phyloP scores from a whole-genome alignment of 768 basidiomycete genomes.

The Lactarius evosmus region DNA sequence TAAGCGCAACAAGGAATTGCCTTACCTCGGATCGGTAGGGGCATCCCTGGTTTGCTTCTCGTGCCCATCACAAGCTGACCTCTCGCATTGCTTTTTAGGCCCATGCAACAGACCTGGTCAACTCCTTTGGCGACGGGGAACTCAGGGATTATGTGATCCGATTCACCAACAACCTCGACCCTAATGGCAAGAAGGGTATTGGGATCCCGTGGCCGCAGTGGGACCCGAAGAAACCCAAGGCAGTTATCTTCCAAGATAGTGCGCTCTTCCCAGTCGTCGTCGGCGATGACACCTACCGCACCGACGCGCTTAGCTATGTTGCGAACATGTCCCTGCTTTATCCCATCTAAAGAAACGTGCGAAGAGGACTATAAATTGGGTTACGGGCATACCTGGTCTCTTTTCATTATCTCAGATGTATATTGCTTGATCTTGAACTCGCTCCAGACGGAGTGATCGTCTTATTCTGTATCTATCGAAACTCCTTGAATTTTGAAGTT shows the following conservation, averaged over 20 bases:
- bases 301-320: slow-evolving; percentile 12
- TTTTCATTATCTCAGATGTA: neutral
- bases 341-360: slow-evolving; percentile 15
- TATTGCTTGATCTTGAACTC: neutral
- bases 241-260: slow-evolving; percentile 18
- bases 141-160: slow-evolving; percentile 24
- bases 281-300: slow-evolving; percentile 21
- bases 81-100: neutral
- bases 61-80: neutral
- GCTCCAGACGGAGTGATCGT: neutral
- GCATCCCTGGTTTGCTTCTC: neutral
- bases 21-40: slow-evolving; percentile 25
- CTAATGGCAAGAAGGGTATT: slow-evolving; percentile 17
- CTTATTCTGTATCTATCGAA: neutral
- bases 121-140: slow-evolving; percentile 16
- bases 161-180: slow-evolving; percentile 25
- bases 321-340: slow-evolving; percentile 21
- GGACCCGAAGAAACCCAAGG: slow-evolving; percentile 16
- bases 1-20: slow-evolving; percentile 22
- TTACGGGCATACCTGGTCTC: neutral
- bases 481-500: neutral
- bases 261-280: slow-evolving; percentile 7
- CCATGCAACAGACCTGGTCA: slow-evolving; percentile 17
- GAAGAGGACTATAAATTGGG: neutral
- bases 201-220: slow-evolving; percentile 25